Evolutionary conservation across 345 rosid species (phyloP).

Genomic region (Salix suchowensis): DNA sequence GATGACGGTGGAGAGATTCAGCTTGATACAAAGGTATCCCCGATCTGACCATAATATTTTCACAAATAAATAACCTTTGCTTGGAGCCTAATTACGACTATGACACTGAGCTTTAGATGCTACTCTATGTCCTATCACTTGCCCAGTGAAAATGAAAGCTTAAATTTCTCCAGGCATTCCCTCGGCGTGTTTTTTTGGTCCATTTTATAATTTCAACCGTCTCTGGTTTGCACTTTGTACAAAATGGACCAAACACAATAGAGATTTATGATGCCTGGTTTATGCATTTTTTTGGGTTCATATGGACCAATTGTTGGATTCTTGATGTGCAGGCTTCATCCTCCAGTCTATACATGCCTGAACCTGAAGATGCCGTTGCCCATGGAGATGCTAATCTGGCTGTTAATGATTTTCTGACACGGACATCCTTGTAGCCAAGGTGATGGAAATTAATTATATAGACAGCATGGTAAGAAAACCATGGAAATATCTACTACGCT

Average conservation of each 20-base stretch:
- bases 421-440: slow-evolving; percentile 31
- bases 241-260: neutral
- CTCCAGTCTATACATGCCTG: slow-evolving; percentile 77
- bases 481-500: neutral
- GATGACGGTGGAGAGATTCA: slow-evolving; percentile 68
- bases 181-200: neutral
- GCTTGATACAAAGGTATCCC: slow-evolving; percentile 73
- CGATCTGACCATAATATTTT: neutral
- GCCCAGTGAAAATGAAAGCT: neutral
- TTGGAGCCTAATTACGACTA: neutral
- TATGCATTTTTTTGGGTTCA: neutral
- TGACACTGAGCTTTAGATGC: neutral
- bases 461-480: slow-evolving; percentile 10
- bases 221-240: neutral
- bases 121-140: neutral
- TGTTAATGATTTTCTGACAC: slow-evolving; percentile 78
- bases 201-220: neutral
- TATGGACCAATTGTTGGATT: neutral
- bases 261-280: neutral
- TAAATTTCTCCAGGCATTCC: neutral
- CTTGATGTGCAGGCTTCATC: slow-evolving; percentile 60
- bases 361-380: slow-evolving; percentile 90
- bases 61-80: neutral
- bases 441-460: neutral
- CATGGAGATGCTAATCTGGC: slow-evolving; percentile 91